phyloP scores from a whole-genome alignment of 768 basidiomycete species.

The Leucocoprinus leucothites region DNA sequence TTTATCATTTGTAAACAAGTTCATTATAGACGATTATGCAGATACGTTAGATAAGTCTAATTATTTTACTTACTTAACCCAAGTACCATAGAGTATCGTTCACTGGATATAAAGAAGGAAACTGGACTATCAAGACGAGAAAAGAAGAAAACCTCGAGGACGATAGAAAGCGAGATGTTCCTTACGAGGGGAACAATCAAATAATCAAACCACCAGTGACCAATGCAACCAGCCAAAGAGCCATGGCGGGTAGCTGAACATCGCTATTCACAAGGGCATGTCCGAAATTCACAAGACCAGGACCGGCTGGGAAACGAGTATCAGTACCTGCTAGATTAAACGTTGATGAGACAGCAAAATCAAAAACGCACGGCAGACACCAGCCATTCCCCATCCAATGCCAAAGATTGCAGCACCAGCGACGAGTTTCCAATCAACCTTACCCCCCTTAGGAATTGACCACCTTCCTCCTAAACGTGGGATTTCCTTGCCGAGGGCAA shows the following conservation, averaged over 20 bases:
- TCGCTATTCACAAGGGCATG: conserved; percentile 37
- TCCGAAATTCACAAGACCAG: conserved; percentile 60
- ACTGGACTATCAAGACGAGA: too few relatives aligned
- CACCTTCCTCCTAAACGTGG: conserved; percentile 44
- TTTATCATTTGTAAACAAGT: too few relatives aligned
- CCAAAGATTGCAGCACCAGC: conserved; percentile 56
- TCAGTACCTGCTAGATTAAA: neutral
- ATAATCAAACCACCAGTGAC: conserved; percentile 38
- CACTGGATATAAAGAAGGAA: too few relatives aligned
- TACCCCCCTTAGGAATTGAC: conserved; percentile 35
- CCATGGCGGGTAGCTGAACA: conserved; percentile 26
- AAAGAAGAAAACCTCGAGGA: too few relatives aligned
- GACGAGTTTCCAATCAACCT: conserved; percentile 44
- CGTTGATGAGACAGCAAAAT: neutral
- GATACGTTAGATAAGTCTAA: too few relatives aligned
- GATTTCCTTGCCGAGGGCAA: conserved; percentile 32
- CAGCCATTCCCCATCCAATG: conserved; percentile 58
- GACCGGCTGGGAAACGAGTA: conserved; percentile 42
- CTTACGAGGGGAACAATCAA: conserved; percentile 3
- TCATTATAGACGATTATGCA: too few relatives aligned
- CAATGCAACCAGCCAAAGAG: conserved; percentile 41
- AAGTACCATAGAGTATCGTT: too few relatives aligned
- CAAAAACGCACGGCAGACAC: conserved; percentile 56
- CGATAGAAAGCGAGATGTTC: too few relatives aligned
- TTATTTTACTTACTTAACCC: too few relatives aligned